These are phyloP conservation scores for Vachellia pachyceras DNA, from an alignment of 306 rosid species.

Conservation along the genomic window DNA sequence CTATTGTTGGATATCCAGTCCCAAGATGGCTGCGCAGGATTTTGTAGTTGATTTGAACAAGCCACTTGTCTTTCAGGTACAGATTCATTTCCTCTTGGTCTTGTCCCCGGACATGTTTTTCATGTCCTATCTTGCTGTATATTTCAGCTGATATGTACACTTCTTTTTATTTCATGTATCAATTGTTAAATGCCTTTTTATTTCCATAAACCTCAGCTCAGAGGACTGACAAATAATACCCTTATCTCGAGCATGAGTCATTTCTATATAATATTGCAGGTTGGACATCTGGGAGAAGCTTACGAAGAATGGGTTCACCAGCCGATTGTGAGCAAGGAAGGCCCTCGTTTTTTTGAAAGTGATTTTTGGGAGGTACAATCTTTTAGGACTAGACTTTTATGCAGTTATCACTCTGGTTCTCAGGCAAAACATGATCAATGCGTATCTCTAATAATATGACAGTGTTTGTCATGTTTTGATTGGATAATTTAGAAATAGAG, in stretches of 20 bases:
- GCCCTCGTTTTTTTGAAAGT: slow-evolving; percentile 85
- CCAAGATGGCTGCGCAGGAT: slow-evolving; percentile 78
- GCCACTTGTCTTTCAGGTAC: slow-evolving; percentile 94
- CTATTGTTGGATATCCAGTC: slow-evolving; percentile 40
- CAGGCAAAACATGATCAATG: background rate
- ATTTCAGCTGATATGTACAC: slow-evolving; percentile 24
- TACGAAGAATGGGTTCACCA: slow-evolving; percentile 98
- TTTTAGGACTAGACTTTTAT: background rate
- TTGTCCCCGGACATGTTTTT: slow-evolving; percentile 8
- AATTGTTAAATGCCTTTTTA: slow-evolving; percentile 1
- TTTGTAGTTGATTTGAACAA: slow-evolving; percentile 83
- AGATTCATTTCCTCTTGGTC: background rate
- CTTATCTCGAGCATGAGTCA: background rate
- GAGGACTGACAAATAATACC: background rate
- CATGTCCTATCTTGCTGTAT: slow-evolving; percentile 17
- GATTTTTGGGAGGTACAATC: slow-evolving; percentile 78
- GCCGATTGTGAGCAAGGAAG: slow-evolving; percentile 85
- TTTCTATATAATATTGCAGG: slow-evolving; percentile 55
- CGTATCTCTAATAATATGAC: background rate
- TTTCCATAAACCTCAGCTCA: slow-evolving; percentile 13
- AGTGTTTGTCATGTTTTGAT: background rate
- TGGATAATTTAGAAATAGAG: background rate
- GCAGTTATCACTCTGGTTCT: background rate
- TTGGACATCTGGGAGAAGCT: slow-evolving; percentile 91
- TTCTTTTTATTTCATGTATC: background rate